Evolutionary conservation across 805 yeast genomes (phyloP).

Genomic region (Kluyveromyces nonfermentans): DNA sequence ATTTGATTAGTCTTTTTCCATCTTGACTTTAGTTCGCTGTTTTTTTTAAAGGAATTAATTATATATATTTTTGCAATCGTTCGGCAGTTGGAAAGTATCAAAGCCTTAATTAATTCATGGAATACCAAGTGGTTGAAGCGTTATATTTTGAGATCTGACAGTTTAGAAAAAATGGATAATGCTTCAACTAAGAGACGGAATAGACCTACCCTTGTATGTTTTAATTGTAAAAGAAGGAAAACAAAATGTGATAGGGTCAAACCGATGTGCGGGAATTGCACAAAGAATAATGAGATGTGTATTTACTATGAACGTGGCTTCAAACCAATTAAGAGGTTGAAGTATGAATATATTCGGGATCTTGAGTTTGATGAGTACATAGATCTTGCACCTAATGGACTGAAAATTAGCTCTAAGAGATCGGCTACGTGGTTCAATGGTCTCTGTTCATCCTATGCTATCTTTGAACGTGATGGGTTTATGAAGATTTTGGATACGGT

Average conservation of each 20-base stretch:
- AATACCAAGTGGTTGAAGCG: too few species aligned
- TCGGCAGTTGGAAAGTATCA: too few species aligned
- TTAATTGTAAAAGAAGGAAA: slow-evolving; percentile 27
- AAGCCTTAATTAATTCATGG: too few species aligned
- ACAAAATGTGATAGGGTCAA: slow-evolving; percentile 23
- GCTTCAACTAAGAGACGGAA: slow-evolving; percentile 11
- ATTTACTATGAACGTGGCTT: slow-evolving; percentile 6
- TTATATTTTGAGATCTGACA: slow-evolving; percentile 2
- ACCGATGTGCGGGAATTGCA: slow-evolving; percentile 22
- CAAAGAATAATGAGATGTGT: slow-evolving; percentile 15
- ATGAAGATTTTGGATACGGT: slow-evolving; percentile 8
- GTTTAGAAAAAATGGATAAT: not conserved
- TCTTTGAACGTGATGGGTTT: slow-evolving; percentile 22
- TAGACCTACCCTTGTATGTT: slow-evolving; percentile 24
- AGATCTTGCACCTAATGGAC: slow-evolving; percentile 20
- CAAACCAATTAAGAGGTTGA: not conserved
- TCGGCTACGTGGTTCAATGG: slow-evolving; percentile 20
- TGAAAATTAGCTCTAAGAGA: slow-evolving; percentile 18
- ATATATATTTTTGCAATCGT: too few species aligned
- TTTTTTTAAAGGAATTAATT: too few species aligned
- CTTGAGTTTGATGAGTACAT: slow-evolving; percentile 8
- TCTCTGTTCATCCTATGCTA: slow-evolving; percentile 18
- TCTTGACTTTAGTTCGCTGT: too few species aligned
- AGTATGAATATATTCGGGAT: not conserved
- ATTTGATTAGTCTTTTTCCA: too few species aligned